These are phyloP conservation scores for Sonneratia alba DNA, from an alignment of 345 rosid species.

Conservation along the genomic window DNA sequence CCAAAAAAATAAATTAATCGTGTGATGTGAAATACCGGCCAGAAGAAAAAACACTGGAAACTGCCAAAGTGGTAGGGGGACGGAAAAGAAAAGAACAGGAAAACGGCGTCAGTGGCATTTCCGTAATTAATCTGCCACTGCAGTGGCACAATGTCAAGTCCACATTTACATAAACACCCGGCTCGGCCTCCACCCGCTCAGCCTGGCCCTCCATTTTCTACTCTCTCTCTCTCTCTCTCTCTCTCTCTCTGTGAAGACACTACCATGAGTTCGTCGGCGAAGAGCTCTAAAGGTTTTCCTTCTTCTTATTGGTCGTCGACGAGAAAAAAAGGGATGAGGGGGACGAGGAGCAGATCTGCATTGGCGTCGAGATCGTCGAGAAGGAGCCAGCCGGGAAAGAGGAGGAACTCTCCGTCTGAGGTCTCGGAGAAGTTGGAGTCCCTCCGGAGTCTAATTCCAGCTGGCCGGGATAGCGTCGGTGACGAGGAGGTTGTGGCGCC, in stretches of 20 bases:
- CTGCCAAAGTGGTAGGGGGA: background rate
- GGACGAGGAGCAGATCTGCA: slow-evolving; percentile 12
- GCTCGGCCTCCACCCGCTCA: background rate
- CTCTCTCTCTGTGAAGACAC: background rate
- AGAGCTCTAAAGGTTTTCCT: slow-evolving; percentile 15
- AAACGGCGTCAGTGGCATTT: slow-evolving; percentile 17
- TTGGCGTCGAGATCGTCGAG: background rate
- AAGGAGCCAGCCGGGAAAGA: slow-evolving; percentile 6
- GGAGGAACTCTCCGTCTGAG: slow-evolving; percentile 11
- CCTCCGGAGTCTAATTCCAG: slow-evolving; percentile 61
- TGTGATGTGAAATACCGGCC: too few species aligned
- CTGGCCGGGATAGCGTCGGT: background rate
- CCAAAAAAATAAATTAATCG: background rate
- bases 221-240: slow-evolving; percentile 2
- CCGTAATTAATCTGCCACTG: slow-evolving; percentile 19
- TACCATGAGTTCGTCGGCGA: slow-evolving; percentile 17
- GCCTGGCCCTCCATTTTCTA: too few species aligned
- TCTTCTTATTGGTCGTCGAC: background rate
- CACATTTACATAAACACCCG: slow-evolving; percentile 36
- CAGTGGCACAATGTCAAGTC: slow-evolving; percentile 18
- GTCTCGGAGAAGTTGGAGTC: slow-evolving; percentile 62
- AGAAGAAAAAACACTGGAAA: background rate
- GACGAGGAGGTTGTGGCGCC: slow-evolving; percentile 17
- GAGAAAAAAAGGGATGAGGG: slow-evolving; percentile 4
- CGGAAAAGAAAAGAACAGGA: background rate